phyloP scores from a whole-genome alignment of 139 green algal genomes.

The Tetratostichococcus sp. region DNA sequence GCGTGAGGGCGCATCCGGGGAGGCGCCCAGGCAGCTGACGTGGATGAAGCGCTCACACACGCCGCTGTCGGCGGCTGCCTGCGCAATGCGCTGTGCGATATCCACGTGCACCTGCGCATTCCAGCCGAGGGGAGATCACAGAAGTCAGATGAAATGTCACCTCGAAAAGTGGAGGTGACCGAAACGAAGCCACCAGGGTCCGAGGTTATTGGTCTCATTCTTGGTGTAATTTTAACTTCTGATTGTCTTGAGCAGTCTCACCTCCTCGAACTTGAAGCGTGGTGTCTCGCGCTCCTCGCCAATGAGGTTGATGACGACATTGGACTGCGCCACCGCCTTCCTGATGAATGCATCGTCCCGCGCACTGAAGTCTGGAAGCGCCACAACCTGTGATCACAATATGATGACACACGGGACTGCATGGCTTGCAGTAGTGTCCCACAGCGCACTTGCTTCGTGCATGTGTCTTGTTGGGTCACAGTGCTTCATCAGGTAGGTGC shows the following conservation, averaged over 20 bases:
- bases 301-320: slow-evolving; percentile 94
- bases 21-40: slow-evolving; percentile 67
- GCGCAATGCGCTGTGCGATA: slow-evolving; percentile 48
- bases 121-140: too few species aligned
- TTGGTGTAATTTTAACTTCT: too few species aligned
- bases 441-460: neutral
- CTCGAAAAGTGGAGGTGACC: too few species aligned
- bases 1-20: slow-evolving; percentile 40
- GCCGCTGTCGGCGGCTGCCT: slow-evolving; percentile 26
- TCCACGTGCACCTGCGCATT: slow-evolving; percentile 38
- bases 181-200: too few species aligned
- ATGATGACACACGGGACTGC: neutral
- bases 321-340: slow-evolving; percentile 56
- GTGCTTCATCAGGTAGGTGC: too few species aligned
- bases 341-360: slow-evolving; percentile 71
- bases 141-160: too few species aligned
- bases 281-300: slow-evolving; percentile 83
- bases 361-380: slow-evolving; percentile 60
- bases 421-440: too few species aligned
- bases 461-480: neutral
- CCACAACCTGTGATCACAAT: slow-evolving; percentile 39
- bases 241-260: too few species aligned
- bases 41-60: slow-evolving; percentile 73
- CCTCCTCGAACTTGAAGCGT: slow-evolving; percentile 88
- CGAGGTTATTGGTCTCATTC: too few species aligned